Evolutionary conservation across 192 early-diverging fungal species (phyloP), one percentile per base, ranked within the genome.

Genomic region (Coemansia brasiliensis): DNA sequence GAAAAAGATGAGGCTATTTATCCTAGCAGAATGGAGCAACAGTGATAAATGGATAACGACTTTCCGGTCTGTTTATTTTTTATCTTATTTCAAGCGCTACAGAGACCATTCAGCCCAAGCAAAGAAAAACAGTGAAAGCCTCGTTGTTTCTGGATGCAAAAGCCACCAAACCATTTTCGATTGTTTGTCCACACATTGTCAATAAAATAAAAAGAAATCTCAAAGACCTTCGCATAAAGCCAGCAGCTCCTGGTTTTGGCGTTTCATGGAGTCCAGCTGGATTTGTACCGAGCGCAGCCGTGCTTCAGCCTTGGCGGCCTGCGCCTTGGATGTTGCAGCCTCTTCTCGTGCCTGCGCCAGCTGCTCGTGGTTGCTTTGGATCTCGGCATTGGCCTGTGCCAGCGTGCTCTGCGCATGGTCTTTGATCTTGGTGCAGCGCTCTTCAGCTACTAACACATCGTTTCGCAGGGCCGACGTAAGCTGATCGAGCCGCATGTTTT

Each of bases 391-490:
- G 8, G 76, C 76, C 52, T 57, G 56, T 29, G 39, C 40, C 42
- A 79, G 56, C 32, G 71, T 79, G n/a, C 39, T 62, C 17, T 73
- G 62, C 0, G 76, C 76, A 10, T 73, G 60, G 44, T 58, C 50
- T 26, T 60, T 72, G 59, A 79, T 73, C 26, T 53, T 58, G 16
- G 38, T 24, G 26, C 44, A 66, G 41, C 76, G 70, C 55, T 79
- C 59, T 25, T 79, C 70, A 4, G 70, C 76, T 5, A 73, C 57
- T 24, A 59, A 21, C 32, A 79, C 59, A 40, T 79, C 76, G 38
- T 57, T 49, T 48, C 55, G 62, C 37, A 73, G 49, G 15, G 52
- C 46, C 11, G 22, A 59, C 44, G 22, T 65, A 12, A 64, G 55
- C 15, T 40, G 42, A 18, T 73, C 63, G 8, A 73, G 55, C 8